Base-by-base conservation (phyloP, 805 yeast genomes). In the Peterozyma xylosa region DNA sequence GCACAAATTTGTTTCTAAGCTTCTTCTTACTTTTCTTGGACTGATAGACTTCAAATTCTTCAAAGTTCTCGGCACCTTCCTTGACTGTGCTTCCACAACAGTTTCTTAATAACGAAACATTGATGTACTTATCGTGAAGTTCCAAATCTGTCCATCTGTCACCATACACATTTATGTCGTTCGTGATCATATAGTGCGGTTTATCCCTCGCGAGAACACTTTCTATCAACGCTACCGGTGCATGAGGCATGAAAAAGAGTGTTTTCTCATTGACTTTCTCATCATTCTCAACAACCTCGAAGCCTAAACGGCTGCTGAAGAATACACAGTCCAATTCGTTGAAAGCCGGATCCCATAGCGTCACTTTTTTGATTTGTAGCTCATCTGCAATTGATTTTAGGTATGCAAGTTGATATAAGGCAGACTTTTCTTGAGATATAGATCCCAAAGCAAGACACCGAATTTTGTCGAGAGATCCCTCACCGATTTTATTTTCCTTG, bases 291-390 rank as follows among this genome's bases (percentile, higher is more conserved):
- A 10, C 30, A 13, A 17, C 52, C 11, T 13, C 17, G 39, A 43
- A 55, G 3, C 45, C 35, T 3, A 55, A 43, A 3, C 45, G 18
- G 1, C 35, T 32, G 5, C n/a, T 14, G 6, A 63, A 18, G 27
- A 60, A 51, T 2, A 33, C 35, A 3, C 11, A 43, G 30, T 64
- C 68, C 2, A 38, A 16, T 0, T 48, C 48, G 7, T 41, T 48
- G 35, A 62, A 62, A 5, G 53, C 53, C 1, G 69, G 69, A 42
- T 64, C 69, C 51, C 55, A 63, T 6, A 60, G 17, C 2, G 60
- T 50, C 1, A 61, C 53, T 5, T 35, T 13, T 1, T 40, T 30
- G 14, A 51, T 48, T 1, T 39, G 16, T 35, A 49, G 48, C n/a
- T 48, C 29, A 1, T 41, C 43, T 3, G 35, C 41, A 6, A 64